Evolutionary conservation across 2,329 filamentous ascomycete genomes (phyloP), one percentile per base, ranked within the genome.

Genomic region (Fusarium sp.): DNA sequence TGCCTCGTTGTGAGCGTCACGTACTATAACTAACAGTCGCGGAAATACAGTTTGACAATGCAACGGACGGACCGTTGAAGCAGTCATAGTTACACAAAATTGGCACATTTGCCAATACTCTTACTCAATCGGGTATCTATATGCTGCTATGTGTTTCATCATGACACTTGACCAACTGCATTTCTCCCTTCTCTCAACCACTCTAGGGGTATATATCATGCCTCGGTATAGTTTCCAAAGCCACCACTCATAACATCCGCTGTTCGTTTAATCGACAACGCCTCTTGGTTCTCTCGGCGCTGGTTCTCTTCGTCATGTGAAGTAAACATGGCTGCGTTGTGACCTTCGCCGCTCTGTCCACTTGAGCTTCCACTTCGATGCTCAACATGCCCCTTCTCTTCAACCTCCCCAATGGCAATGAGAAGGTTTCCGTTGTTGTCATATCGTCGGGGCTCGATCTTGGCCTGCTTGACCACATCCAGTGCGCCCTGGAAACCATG

Each of bases 351-450:
- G 28, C 70, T 75, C 12, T 68, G 68, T n/a, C 77, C 78, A 42
- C 78, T 81, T 12, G 72, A 65, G 63, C 71, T 79, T 31, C 74
- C 75, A 44, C 72, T 80, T 41, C 73, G 74, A 58, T 82, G 78
- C 62, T 80, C 77, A 9, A 65, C 62, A 30, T 68, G 70, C 6
- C 58, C 71, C 69, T 82, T 81, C 70, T 86, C 85, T 16, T 83
- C 83, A 16, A 77, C 78, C 58, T 85, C 81, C 26, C 84, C 82
- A 54, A 85, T 81, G 7, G 82, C 76, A 44, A 88, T 85, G 47
- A 91, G 83, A 47, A 89, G 78, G 78, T 90, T 87, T 70, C 89
- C 89, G 64, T 90, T 84, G 83, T 88, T 89, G 67, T 87, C 88
- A 74, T 90, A 91, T 41, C 87, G 84, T 10, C 82, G 83, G 2